Base-by-base conservation (phyloP, 805 yeast genomes). In the Myxozyma neglecta region DNA sequence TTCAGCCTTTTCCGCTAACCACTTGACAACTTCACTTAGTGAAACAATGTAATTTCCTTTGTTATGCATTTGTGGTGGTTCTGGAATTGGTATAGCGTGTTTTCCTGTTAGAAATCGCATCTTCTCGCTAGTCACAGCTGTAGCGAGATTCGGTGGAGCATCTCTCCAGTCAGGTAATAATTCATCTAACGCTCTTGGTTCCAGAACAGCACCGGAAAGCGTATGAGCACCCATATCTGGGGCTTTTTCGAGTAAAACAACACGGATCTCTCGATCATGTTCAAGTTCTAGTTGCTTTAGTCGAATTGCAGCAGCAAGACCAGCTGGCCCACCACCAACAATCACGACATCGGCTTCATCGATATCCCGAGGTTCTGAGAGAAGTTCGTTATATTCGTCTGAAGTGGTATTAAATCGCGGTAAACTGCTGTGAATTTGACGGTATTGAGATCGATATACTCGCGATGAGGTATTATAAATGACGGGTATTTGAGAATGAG, bases 251-350 rank as follows among this genome's bases (percentile, higher is more conserved):
- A 94, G 77, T 1, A 94, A 90, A 9, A 94, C 88, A 40, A 94
- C 96, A 63, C 99, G 80, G 53, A 90, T 76, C 53, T 85, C 88
- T 20, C 89, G 88, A 29, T 77, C 77, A 0, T 87, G 88, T 35
- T 80, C 75, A 65, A 83, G 86, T 57, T 81, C 77, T 40, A 93
- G 76, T 73, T 92, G 97, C 74, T 94, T 94, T 63, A 90, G 78
- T 68, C 83, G 82, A 65, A 94, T 94, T 11, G 98, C 98, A 1
- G 99, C 87, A 0, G 97, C 92, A 54, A 94, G 78, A 2, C 99
- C 99, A 1, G 98, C 96, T 6, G 98, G 98, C 0, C 99, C 99
- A 40, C 96, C 98, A 47, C 99, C 99, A 1, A 94, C 96, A 55
- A 94, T 90, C 70, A 96, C 89, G 24, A 94, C 96, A 74, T 94